A percentile compares a stretch with the other conserved stretches of the same genome.
Evolutionary conservation across 2,329 filamentous ascomycete genomes (phyloP).

Genomic region (Fusarium gaditjirri): DNA sequence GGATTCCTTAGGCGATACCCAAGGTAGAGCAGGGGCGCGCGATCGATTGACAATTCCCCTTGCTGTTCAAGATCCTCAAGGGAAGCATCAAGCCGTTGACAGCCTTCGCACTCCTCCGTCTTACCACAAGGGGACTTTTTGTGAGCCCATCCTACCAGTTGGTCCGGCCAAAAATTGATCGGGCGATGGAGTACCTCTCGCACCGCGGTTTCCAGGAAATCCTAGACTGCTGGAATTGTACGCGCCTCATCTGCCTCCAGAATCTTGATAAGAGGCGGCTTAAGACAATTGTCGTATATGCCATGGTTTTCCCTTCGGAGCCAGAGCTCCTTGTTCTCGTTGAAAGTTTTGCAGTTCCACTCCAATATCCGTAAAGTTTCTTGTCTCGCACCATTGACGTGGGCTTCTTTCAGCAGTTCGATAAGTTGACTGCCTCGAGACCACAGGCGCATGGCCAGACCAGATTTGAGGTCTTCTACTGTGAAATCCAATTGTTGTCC

Average conservation of each 20-base stretch:
- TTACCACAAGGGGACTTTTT: background rate
- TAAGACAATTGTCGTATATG: background rate
- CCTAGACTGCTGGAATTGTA: background rate
- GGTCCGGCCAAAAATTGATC: background rate
- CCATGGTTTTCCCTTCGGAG: background rate
- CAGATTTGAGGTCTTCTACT: background rate
- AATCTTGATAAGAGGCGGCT: background rate
- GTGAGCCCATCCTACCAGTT: conserved; percentile 9
- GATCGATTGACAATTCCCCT: background rate
- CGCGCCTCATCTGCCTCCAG: background rate
- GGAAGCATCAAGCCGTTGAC: conserved; percentile 1
- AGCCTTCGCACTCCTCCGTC: background rate
- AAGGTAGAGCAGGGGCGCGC: background rate
- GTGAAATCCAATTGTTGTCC: background rate
- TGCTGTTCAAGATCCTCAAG: background rate
- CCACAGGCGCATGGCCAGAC: background rate
- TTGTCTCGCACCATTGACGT: background rate
- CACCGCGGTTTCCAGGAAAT: background rate
- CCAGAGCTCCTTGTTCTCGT: background rate
- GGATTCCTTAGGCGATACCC: background rate
- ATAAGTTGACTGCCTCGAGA: too few species aligned
- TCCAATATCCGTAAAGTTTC: conserved; percentile 2
- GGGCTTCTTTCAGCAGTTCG: background rate
- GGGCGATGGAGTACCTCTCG: background rate
- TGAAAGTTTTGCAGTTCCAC: background rate